Base-by-base conservation (phyloP, 169 alveolate genomes). In the Perkinsus marinus region DNA sequence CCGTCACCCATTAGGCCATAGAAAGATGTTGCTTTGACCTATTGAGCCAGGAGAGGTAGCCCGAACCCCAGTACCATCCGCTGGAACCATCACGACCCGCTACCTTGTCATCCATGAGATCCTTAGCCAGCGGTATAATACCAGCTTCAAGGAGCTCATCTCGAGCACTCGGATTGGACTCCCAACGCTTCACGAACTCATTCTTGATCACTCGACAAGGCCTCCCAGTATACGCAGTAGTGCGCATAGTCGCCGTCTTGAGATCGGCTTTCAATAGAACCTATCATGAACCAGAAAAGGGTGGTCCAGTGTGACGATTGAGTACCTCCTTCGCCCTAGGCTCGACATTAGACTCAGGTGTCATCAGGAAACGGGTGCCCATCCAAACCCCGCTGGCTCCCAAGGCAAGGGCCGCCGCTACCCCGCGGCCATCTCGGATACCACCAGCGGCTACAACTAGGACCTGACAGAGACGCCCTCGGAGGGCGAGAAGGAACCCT, bases 311-410 rank as follows among this genome's bases (percentile, higher is more conserved):
- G n/a, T n/a, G n/a, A n/a, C n/a, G n/a, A n/a, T n/a, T n/a, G n/a
- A n/a, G n/a, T n/a, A 39, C n/a, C 43, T 39, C 57, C 36, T 90
- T 34, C 47, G 43, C 68, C 90, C 92, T 92, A 5, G 92, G 93
- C 39, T 68, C 93, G 30, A 57, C 79, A 57, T 43, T 36, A 16
- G 90, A 89, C 93, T 92, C 93, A 34, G 89, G 91, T 68, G 94
- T 92, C 57, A 92, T 90, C 30, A 93, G 91, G 89, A 93, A 93
- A 46, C 94, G 93, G 6, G 94, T 93, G 0, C 94, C 94, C 89
- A 93, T 93, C 94, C 94, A 93, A 0, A 91, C 94, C 22, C 93
- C 94, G 22, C 92, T 38, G 10, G 94, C 94, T 17, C 94, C 94
- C 39, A 93, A 91, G 46, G 92, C 89, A 68, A 93, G 36, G 19